Conservation (phyloP, 139 green algal species). For the Zygnema cylindricum region DNA sequence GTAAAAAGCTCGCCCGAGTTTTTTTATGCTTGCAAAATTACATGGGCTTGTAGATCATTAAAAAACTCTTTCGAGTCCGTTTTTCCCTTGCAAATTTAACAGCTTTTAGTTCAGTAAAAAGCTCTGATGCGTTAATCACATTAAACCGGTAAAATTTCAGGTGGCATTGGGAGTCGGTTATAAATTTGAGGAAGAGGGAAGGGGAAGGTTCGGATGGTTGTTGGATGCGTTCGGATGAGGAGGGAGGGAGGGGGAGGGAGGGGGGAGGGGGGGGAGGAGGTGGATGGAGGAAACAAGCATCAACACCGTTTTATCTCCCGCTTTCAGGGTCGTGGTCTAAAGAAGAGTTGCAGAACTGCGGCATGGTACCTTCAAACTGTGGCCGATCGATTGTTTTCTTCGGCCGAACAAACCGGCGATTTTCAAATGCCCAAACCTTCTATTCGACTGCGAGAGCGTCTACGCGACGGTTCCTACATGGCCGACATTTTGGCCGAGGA, state of each 20-base stretch:
- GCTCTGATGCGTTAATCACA: too few relatives aligned
- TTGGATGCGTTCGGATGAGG: not conserved
- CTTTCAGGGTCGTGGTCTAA: not conserved
- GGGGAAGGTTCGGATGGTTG: not conserved
- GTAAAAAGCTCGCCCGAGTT: too few relatives aligned
- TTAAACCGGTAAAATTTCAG: too few relatives aligned
- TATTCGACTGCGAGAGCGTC: slow-evolving; percentile 31
- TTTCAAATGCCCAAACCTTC: slow-evolving; percentile 19
- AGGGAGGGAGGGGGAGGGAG: not conserved
- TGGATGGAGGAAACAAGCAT: not conserved
- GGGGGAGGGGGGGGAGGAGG: not conserved
- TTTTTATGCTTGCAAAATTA: too few relatives aligned
- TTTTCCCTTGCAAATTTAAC: too few relatives aligned
- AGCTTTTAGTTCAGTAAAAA: too few relatives aligned
- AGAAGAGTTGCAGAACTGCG: slow-evolving; percentile 30
- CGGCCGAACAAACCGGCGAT: slow-evolving; percentile 11
- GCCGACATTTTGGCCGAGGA: slow-evolving; percentile 11
- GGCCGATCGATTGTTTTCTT: not conserved
- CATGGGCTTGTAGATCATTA: too few relatives aligned
- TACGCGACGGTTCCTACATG: slow-evolving; percentile 24
- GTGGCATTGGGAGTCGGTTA: not conserved
- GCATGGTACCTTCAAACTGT: slow-evolving; percentile 10
- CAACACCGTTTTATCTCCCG: slow-evolving; percentile 15
- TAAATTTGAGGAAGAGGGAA: not conserved
- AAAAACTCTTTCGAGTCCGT: too few relatives aligned